Evolutionary conservation across 805 yeast species (phyloP).

Genomic region (Candida pini): DNA sequence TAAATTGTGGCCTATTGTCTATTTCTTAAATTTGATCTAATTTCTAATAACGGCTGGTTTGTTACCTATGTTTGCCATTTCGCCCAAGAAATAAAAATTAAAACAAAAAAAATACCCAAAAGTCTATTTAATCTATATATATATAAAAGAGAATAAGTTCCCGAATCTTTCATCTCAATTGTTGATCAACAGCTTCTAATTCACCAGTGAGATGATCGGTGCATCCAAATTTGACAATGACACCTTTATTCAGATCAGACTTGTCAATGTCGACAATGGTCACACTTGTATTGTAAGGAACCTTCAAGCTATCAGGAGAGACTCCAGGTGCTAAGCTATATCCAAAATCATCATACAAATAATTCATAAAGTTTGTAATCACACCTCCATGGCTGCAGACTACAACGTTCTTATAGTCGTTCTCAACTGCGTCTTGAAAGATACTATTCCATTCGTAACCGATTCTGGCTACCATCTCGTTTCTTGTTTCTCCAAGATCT

Average conservation of each 20-base stretch:
- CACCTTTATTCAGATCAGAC: conserved; percentile 30
- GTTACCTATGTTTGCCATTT: too few species aligned
- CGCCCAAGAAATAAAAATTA: too few species aligned
- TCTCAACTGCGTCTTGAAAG: conserved; percentile 31
- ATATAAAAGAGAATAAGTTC: too few species aligned
- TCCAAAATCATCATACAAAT: conserved; percentile 36
- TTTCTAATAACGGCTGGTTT: too few species aligned
- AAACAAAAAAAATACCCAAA: too few species aligned
- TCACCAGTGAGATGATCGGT: conserved; percentile 62
- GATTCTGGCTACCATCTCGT: conserved; percentile 44
- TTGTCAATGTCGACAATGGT: conserved; percentile 57
- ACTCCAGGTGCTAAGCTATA: conserved; percentile 36
- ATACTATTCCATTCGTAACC: conserved; percentile 38
- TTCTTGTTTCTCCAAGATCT: conserved; percentile 58
- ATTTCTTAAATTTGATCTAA: too few species aligned
- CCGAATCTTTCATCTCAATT: conserved; percentile 36
- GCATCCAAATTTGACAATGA: conserved; percentile 53
- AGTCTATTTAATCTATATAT: too few species aligned
- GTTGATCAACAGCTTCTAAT: conserved; percentile 44
- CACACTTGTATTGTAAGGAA: conserved; percentile 74
- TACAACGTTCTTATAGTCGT: conserved; percentile 43
- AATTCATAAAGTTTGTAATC: conserved; percentile 52
- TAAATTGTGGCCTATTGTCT: too few species aligned
- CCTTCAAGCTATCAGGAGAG: conserved; percentile 36
- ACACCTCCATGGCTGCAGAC: conserved; percentile 81